A percentile compares a stretch with the other conserved stretches of the same genome.
Conservation (phyloP, 75 land plant genomes). For the Cryptomeria japonica region DNA sequence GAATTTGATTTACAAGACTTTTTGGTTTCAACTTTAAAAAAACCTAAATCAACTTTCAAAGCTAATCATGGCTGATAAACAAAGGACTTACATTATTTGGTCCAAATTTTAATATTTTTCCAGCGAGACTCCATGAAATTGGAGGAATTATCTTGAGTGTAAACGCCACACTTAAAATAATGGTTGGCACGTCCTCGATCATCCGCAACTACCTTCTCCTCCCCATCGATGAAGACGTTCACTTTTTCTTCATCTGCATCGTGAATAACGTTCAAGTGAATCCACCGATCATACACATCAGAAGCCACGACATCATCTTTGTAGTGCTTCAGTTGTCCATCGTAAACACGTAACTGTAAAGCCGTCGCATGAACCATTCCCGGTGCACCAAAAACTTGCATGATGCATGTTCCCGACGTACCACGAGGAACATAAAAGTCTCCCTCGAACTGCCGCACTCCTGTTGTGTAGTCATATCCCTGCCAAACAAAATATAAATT, state of each 20-base stretch:
- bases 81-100: too few species aligned
- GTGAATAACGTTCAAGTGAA: slow-evolving; percentile 34
- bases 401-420: slow-evolving; percentile 21
- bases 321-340: slow-evolving; percentile 26
- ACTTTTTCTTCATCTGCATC: slow-evolving; percentile 22
- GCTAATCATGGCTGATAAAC: too few species aligned
- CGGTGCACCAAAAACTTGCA: slow-evolving; percentile 26
- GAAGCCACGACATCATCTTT: slow-evolving; percentile 10
- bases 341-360: slow-evolving; percentile 19
- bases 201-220: slow-evolving; percentile 1
- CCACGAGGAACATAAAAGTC: slow-evolving; percentile 29
- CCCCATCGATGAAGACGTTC: slow-evolving; percentile 28
- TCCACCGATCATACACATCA: slow-evolving; percentile 25
- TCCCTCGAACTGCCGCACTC: slow-evolving; percentile 45
- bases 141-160: slow-evolving; percentile 21
- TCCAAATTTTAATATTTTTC: slow-evolving; percentile 6
- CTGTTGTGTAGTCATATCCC: slow-evolving; percentile 31
- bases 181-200: slow-evolving; percentile 21
- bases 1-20: too few species aligned
- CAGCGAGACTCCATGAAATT: slow-evolving; percentile 42
- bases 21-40: too few species aligned
- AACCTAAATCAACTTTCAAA: too few species aligned
- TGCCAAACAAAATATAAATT: neutral
- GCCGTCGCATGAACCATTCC: slow-evolving; percentile 21
- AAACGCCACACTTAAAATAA: slow-evolving; percentile 43